Conservation (phyloP, 768 basidiomycete species). For the Tephrocybe sp. region DNA sequence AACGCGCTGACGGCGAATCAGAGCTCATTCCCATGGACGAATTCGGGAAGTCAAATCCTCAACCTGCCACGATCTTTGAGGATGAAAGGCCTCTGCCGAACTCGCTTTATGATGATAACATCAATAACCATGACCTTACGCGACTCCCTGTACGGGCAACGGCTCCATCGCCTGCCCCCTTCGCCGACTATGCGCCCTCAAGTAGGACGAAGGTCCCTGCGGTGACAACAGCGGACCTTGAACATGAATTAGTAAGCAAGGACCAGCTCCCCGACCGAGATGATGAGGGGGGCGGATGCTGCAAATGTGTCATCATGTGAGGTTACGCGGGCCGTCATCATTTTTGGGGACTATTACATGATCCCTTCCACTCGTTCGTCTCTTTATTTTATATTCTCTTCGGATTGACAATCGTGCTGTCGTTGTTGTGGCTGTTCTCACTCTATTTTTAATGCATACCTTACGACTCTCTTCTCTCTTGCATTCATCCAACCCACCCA, state of each 20-base stretch:
- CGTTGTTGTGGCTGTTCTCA: conserved; percentile 8
- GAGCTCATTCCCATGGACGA: conserved; percentile 64
- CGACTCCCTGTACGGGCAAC: conserved; percentile 27
- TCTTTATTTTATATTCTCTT: conserved; percentile 5
- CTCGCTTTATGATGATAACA: conserved; percentile 15
- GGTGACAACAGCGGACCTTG: conserved; percentile 27
- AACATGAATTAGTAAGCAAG: conserved; percentile 22
- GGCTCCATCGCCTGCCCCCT: conserved; percentile 59
- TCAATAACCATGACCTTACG: conserved; percentile 25
- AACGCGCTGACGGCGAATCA: conserved; percentile 31
- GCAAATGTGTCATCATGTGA: conserved; percentile 88
- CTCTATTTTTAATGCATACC: conserved; percentile 14
- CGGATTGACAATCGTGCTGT: conserved; percentile 12
- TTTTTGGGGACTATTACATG: not conserved
- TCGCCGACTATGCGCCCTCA: conserved; percentile 55
- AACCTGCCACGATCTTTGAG: conserved; percentile 18
- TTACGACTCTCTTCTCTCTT: conserved; percentile 9
- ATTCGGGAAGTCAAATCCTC: conserved; percentile 48
- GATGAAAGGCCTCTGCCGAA: conserved; percentile 21
- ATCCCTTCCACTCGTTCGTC: conserved; percentile 14
- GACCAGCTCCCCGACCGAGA: conserved; percentile 51
- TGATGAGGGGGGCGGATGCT: conserved; percentile 59
- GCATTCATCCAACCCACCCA: conserved; percentile 5
- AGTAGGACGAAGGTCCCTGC: conserved; percentile 15
- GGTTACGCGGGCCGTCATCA: not conserved